A percentile compares a stretch with the other conserved stretches of the same genome.
Evolutionary conservation across 1,139 yeast species (phyloP).

Genomic region (Candida labiduridarum): DNA sequence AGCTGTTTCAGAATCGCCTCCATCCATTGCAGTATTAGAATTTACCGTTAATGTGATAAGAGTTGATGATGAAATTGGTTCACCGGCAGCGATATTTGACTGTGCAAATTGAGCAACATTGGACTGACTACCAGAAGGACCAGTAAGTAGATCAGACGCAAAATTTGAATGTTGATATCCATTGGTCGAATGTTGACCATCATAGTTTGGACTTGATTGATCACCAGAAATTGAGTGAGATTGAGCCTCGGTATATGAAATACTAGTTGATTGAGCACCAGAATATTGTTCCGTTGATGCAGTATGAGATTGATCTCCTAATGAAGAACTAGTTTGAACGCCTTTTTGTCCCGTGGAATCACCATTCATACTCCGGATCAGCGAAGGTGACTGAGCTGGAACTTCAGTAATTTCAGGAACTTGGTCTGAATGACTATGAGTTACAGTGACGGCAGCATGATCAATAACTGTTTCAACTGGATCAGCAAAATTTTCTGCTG

Average conservation of each 20-base stretch:
- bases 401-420: slow-evolving; percentile 6
- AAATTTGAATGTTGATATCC: background rate
- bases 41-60: background rate
- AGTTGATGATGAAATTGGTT: background rate
- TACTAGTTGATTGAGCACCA: background rate
- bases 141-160: background rate
- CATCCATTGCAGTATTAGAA: background rate
- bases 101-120: background rate
- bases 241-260: background rate
- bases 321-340: background rate
- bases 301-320: background rate
- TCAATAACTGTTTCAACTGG: slow-evolving; percentile 4
- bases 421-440: background rate
- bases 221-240: background rate
- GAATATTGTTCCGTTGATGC: background rate
- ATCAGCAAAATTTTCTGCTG: slow-evolving; percentile 12
- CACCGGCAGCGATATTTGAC: background rate
- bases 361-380: background rate
- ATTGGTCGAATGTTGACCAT: background rate
- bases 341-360: background rate
- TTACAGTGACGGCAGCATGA: background rate
- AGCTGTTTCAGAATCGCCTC: slow-evolving; percentile 3
- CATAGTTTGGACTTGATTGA: too few relatives aligned
- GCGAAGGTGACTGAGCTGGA: background rate
- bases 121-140: background rate